Evolutionary conservation across 208 protist genomes (phyloP), one percentile per base, ranked within the genome.

Genomic region (Wallacemonas collosoma): DNA sequence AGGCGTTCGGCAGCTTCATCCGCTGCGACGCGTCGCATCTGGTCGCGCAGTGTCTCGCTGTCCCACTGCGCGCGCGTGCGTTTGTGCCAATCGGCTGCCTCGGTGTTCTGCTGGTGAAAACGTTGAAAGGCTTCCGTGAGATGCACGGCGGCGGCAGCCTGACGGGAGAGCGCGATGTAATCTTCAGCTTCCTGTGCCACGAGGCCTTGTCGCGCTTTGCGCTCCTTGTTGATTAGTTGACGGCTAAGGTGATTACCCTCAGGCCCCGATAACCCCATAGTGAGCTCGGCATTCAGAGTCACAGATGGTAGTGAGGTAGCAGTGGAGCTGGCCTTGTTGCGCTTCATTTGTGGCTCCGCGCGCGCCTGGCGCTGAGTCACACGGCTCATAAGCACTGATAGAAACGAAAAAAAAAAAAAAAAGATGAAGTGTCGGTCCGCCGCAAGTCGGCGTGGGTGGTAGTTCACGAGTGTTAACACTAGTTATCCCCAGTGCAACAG

Each of bases 21-120:
- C 3, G 3, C 38, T 15, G 81, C 47, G 3, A 78, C 14, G 6
- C 72, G 71, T 9, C 36, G 8, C 26, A 82, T 2, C 5, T 43
- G 35, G 6, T 85, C 83, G 1, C 39, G 58, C 17, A 80, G 3
- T 14, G 78, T 62, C 66, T 68, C 70, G 35, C 47, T 38, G 4
- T 58, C 60, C 83, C 83, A 88, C 44, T 51, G 36, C 9, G 38
- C 38, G 3, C 43, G 26, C 5, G 26, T n/a, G 4, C 2, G 39
- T 14, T 45, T 53, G 5, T 26, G 68, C 41, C 43, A n/a, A 15
- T 38, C 9, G 4, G 41, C 56, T 7, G 17, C 39, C 2, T 17
- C 47, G 2, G 15, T 58, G 40, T 64, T 14, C 11, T 64, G 68
- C 43, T 51, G 17, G 51, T 58, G 68, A 45, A 56, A 51, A 2